Evolutionary conservation across 2,329 filamentous ascomycete genomes (phyloP).

Genomic region (Botrytis squamosa): DNA sequence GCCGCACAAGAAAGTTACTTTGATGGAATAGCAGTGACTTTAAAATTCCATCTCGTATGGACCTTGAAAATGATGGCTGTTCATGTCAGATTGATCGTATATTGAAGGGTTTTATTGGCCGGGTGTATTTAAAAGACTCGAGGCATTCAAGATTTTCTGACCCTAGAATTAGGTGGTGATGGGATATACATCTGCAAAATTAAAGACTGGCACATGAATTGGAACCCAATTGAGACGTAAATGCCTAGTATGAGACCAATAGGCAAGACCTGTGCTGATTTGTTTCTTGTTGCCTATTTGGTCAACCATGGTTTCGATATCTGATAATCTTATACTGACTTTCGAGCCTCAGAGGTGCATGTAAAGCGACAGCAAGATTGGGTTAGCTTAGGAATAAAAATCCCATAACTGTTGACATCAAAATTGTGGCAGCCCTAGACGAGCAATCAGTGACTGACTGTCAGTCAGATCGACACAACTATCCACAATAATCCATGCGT

Average conservation of each 20-base stretch:
- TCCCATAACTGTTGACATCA: background rate
- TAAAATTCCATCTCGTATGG: background rate
- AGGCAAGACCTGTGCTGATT: background rate
- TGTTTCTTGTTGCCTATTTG: background rate
- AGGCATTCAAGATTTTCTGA: background rate
- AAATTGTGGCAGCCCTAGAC: constrained; percentile 3
- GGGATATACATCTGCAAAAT: background rate
- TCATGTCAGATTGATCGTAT: background rate
- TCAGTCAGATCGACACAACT: constrained; percentile 5
- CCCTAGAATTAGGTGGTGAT: background rate
- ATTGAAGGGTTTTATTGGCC: background rate
- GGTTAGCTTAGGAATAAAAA: background rate
- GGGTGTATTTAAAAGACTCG: background rate
- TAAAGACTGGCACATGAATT: background rate
- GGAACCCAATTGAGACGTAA: background rate
- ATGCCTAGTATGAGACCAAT: background rate
- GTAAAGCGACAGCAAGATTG: background rate
- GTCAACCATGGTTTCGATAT: background rate
- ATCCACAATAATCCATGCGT: background rate
- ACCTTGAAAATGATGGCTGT: background rate
- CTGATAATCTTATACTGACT: background rate
- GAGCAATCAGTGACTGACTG: background rate
- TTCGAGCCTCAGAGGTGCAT: constrained; percentile 6
- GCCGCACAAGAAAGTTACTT: background rate
- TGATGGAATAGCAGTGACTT: background rate